Evolutionary conservation across 139 green algal species (phyloP), one percentile per base, ranked within the genome.

Genomic region (Cymbomonas tetramitiformis): DNA sequence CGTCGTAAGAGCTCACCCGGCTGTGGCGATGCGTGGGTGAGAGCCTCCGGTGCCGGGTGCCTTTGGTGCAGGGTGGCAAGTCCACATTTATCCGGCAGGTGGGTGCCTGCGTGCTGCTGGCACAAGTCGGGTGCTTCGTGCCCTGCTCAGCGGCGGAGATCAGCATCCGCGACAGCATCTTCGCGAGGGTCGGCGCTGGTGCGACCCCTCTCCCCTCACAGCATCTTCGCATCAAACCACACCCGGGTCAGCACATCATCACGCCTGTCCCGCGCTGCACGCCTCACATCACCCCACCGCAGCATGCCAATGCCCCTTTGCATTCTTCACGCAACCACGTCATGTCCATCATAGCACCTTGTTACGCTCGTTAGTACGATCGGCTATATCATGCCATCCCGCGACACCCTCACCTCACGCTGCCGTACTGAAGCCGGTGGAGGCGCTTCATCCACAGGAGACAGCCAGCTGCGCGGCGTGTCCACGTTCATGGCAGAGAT

Each of bases 401-500:
- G n/a, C n/a, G n/a, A n/a, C 43, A 24, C 7, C 23, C 7, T 21
- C 43, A 5, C 39, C 29, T 56, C 2, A 2, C 23, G 46, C 19
- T 19, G 15, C 18, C 15, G 38, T 19, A 44, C 18, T 44, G 38
- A 44, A 44, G 18, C 15, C 15, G 38, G 38, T 18, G 18, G 38
- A 44, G 15, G 38, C 38, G 15, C 38, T 19, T 15, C 38, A 44
- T 44, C 15, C n/a, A n/a, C n/a, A 32, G 46, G 57, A 32, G 57
- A 65, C 38, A 32, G 29, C 19, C 67, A 69, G 73, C 56, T 83
- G 66, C 67, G 82, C 4, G 90, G 90, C 18, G 78, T 98, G 38
- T 90, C 77, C 4, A 98, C 90, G 10, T 98, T 98, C 83, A 98
- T 98, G 90, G 87, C 87, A 2, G 90, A 98, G 70, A 98, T 96